A percentile compares a stretch with the other conserved stretches of the same genome.
These are phyloP conservation scores for Coffea eugenioides DNA, from an alignment of 257 asterid genomes.

Conservation along the genomic window DNA sequence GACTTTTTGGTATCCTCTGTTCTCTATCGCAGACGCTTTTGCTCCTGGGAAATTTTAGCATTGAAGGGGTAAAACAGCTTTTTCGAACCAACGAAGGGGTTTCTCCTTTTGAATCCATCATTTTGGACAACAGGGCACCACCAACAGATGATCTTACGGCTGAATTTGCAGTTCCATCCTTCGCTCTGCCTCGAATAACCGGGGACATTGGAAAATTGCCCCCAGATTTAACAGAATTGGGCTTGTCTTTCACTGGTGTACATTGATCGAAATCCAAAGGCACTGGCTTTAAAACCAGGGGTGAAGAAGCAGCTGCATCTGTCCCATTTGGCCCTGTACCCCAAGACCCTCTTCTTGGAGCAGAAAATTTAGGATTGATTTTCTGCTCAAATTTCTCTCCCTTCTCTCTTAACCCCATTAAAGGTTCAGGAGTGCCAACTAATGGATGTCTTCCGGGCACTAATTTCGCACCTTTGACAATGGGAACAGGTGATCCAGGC, in stretches of 20 bases:
- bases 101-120: constrained; percentile 48
- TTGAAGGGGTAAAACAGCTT: constrained; percentile 62
- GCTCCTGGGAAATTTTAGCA: constrained; percentile 58
- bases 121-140: constrained; percentile 55
- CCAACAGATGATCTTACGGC: constrained; percentile 71
- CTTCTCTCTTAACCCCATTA: constrained; percentile 70
- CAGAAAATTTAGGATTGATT: constrained; percentile 35
- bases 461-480: constrained; percentile 82
- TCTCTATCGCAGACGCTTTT: constrained; percentile 74
- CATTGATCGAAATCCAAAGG: constrained; percentile 90
- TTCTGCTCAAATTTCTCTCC: constrained; percentile 49
- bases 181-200: constrained; percentile 60
- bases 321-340: constrained; percentile 41
- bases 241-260: constrained; percentile 72
- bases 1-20: constrained; percentile 45
- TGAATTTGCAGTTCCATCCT: constrained; percentile 54
- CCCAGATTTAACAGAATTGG: constrained; percentile 49
- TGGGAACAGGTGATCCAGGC: constrained; percentile 91
- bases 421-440: constrained; percentile 88
- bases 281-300: constrained; percentile 61
- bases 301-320: constrained; percentile 39
- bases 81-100: constrained; percentile 56
- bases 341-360: constrained; percentile 82
- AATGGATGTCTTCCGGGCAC: constrained; percentile 81
- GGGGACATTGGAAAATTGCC: constrained; percentile 59